These are phyloP conservation scores for Dioszegia hungarica DNA, from an alignment of 768 basidiomycete species.

Conservation along the genomic window DNA sequence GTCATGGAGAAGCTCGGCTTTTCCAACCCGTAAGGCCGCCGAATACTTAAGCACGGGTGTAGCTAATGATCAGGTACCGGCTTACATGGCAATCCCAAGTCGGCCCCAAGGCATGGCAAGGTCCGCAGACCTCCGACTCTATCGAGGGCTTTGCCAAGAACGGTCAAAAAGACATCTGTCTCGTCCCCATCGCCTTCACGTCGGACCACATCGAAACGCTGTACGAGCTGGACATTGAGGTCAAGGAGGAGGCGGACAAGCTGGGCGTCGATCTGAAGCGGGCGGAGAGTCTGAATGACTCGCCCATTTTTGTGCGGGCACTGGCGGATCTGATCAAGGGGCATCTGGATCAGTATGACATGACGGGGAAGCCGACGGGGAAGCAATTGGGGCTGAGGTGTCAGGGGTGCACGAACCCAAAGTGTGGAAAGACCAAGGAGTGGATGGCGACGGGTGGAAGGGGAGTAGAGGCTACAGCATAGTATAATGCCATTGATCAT, in stretches of 20 bases:
- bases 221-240: conserved; percentile 93
- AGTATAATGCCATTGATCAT: no score
- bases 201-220: conserved; percentile 99
- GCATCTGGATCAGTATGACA: conserved; percentile 64
- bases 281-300: conserved; percentile 87
- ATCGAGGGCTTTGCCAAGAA: conserved; percentile 59
- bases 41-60: not conserved
- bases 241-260: conserved; percentile 69
- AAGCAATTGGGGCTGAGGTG: conserved; percentile 81
- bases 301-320: conserved; percentile 90
- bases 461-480: not conserved
- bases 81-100: conserved; percentile 98
- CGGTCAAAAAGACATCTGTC: conserved; percentile 55
- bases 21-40: conserved; percentile 41
- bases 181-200: conserved; percentile 96
- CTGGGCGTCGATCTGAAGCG: conserved; percentile 85
- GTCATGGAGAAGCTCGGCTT: conserved; percentile 77
- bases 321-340: conserved; percentile 81
- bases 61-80: conserved; percentile 66
- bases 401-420: conserved; percentile 85
- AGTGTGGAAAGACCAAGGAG: conserved; percentile 77
- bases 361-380: conserved; percentile 61
- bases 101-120: conserved; percentile 96
- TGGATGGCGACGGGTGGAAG: conserved; percentile 78
- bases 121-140: conserved; percentile 88